Evolutionary conservation across 768 basidiomycete genomes (phyloP).

Genomic region (Pulveroboletus sp.): DNA sequence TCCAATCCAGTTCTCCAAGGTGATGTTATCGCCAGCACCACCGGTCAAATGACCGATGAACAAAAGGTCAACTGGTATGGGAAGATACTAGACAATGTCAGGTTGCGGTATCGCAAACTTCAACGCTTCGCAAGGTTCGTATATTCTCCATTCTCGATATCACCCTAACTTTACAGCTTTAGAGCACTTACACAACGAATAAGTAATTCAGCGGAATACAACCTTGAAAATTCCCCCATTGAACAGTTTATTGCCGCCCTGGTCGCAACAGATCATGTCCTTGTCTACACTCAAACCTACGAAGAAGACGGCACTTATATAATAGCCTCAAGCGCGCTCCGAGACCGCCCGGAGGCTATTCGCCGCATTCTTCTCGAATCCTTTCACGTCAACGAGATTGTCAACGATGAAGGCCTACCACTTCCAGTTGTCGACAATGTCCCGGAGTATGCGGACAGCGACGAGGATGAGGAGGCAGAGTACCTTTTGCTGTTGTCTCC

Average conservation of each 20-base stretch:
- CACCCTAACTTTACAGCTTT: constrained; percentile 3
- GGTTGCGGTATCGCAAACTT: constrained; percentile 87
- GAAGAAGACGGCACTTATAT: constrained; percentile 93
- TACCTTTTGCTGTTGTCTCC: constrained; percentile 89
- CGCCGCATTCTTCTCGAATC: constrained; percentile 78
- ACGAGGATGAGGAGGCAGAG: constrained; percentile 53
- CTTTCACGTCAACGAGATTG: constrained; percentile 68
- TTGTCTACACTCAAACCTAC: constrained; percentile 84
- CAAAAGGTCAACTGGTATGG: constrained; percentile 86
- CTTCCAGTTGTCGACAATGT: constrained; percentile 38
- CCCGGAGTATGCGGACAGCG: constrained; percentile 40
- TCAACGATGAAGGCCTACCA: constrained; percentile 43
- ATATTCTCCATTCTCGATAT: not conserved
- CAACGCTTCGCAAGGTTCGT: constrained; percentile 84
- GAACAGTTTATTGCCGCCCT: constrained; percentile 77
- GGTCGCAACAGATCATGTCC: constrained; percentile 82
- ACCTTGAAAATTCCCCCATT: constrained; percentile 65
- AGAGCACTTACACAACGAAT: constrained; percentile 80
- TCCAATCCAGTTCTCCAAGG: constrained; percentile 34
- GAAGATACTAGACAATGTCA: constrained; percentile 90
- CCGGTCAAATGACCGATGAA: constrained; percentile 62
- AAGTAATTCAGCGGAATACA: constrained; percentile 91
- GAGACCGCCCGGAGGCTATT: constrained; percentile 71
- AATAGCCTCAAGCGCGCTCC: constrained; percentile 72
- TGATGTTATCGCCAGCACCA: constrained; percentile 35